Percentiles rank a stretch among this genome's conserved stretches.
These are phyloP conservation scores for Penicillium odoratum DNA, from an alignment of 495 filamentous ascomycete species.

Conservation along the genomic window DNA sequence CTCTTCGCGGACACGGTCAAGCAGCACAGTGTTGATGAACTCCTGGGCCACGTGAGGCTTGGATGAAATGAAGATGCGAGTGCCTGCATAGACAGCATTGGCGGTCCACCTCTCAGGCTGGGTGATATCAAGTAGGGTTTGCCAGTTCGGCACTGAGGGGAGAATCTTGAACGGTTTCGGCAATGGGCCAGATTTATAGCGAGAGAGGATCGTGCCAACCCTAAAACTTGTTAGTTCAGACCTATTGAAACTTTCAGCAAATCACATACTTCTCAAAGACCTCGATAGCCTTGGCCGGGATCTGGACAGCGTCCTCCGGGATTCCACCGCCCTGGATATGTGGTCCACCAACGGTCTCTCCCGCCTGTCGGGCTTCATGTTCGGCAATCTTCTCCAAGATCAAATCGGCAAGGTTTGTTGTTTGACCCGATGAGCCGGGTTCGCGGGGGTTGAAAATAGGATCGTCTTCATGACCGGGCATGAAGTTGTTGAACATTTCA, in stretches of 20 bases:
- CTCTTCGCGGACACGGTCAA: conserved; percentile 87
- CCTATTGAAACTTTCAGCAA: background rate
- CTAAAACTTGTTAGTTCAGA: conserved; percentile 41
- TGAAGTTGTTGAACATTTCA: conserved; percentile 86
- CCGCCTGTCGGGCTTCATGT: conserved; percentile 71
- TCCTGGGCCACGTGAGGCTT: conserved; percentile 73
- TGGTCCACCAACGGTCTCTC: conserved; percentile 29
- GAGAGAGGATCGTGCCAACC: conserved; percentile 82
- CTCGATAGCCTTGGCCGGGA: conserved; percentile 90
- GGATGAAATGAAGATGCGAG: conserved; percentile 81
- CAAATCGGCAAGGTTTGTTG: conserved; percentile 84
- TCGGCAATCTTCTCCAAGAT: conserved; percentile 93
- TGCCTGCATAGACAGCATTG: conserved; percentile 83
- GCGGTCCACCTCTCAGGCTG: conserved; percentile 83
- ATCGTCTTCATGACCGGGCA: conserved; percentile 57
- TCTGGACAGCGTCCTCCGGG: conserved; percentile 77
- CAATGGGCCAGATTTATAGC: conserved; percentile 91
- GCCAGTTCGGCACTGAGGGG: conserved; percentile 87
- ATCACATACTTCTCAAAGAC: conserved; percentile 82
- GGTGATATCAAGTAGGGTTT: conserved; percentile 79
- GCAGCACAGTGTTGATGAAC: conserved; percentile 77
- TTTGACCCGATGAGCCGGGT: conserved; percentile 46
- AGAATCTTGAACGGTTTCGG: conserved; percentile 98
- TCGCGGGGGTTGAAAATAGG: conserved; percentile 51
- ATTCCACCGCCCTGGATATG: conserved; percentile 48